phyloP scores from a whole-genome alignment of 371 early-diverging fungal species.

The Haplosporangium sp. region DNA sequence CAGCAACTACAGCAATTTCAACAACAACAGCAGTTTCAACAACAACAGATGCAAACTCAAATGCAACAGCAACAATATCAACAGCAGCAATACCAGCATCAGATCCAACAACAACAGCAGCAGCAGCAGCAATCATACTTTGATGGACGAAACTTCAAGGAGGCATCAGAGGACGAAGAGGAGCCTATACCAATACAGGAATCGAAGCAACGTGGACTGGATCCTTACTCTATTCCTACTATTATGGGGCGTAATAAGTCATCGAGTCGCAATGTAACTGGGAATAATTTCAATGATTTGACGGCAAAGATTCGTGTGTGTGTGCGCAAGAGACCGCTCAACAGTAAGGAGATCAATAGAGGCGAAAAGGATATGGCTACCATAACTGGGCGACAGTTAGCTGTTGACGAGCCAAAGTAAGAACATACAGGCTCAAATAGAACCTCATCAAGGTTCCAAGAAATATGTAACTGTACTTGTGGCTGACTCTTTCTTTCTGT shows the following conservation, averaged over 20 bases:
- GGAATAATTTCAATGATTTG: conserved; percentile 57
- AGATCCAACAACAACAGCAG: conserved; percentile 28
- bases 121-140: conserved; percentile 20
- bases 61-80: conserved; percentile 35
- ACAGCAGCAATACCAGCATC: conserved; percentile 34
- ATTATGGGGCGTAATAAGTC: conserved; percentile 24
- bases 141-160: conserved; percentile 45
- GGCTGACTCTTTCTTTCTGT: neutral
- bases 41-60: conserved; percentile 22
- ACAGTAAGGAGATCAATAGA: conserved; percentile 77
- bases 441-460: neutral
- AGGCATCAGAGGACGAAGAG: conserved; percentile 53
- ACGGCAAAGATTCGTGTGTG: conserved; percentile 95
- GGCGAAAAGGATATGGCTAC: conserved; percentile 89
- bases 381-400: conserved; percentile 73
- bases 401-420: conserved; percentile 92
- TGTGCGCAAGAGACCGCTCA: conserved; percentile 96
- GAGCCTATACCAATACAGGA: conserved; percentile 51
- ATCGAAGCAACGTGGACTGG: conserved; percentile 43
- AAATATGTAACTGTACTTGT: neutral
- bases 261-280: conserved; percentile 14
- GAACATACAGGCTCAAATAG: conserved; percentile 7
- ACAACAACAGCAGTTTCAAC: conserved; percentile 36
- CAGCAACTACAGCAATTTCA: conserved; percentile 32
- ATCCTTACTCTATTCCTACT: conserved; percentile 36